These are phyloP conservation scores for Grosmannia huntii DNA, from an alignment of 2,329 filamentous ascomycete genomes.

Conservation along the genomic window DNA sequence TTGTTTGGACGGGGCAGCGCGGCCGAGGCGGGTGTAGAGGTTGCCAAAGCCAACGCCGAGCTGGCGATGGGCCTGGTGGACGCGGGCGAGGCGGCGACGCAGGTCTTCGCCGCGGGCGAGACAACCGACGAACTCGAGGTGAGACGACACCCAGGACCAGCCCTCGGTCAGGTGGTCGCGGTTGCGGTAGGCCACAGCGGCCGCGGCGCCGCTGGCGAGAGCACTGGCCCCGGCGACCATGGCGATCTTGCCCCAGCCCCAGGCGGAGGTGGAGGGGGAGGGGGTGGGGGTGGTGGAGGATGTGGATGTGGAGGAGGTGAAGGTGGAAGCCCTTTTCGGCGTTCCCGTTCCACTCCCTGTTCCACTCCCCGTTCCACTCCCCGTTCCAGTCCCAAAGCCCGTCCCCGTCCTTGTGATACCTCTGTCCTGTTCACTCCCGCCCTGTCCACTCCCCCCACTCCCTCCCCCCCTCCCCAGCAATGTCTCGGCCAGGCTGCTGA, in stretches of 20 bases:
- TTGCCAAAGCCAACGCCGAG: constrained; percentile 69
- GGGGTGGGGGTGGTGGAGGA: background rate
- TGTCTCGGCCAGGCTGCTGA: constrained; percentile 52
- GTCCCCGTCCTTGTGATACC: too few species aligned
- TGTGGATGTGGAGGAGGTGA: background rate
- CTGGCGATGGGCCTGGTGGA: constrained; percentile 52
- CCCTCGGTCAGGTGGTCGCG: constrained; percentile 67
- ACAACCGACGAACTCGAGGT: constrained; percentile 88
- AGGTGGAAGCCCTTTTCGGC: background rate
- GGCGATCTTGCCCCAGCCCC: constrained; percentile 80
- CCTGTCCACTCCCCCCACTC: background rate
- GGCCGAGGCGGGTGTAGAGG: constrained; percentile 74
- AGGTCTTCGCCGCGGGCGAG: constrained; percentile 76
- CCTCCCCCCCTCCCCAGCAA: constrained; percentile 40
- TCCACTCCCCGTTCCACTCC: background rate
- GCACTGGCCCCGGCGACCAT: constrained; percentile 77
- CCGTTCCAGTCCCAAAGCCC: too few species aligned
- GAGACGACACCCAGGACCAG: constrained; percentile 72
- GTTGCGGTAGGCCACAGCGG: constrained; percentile 74
- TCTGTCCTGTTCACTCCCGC: background rate
- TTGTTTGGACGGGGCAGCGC: constrained; percentile 25
- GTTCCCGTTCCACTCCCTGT: background rate
- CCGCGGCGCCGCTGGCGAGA: constrained; percentile 39
- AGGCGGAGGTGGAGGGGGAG: constrained; percentile 22
- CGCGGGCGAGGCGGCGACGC: constrained; percentile 54